Conservation (phyloP, 805 yeast genomes). For the Candida taoyuanica region DNA sequence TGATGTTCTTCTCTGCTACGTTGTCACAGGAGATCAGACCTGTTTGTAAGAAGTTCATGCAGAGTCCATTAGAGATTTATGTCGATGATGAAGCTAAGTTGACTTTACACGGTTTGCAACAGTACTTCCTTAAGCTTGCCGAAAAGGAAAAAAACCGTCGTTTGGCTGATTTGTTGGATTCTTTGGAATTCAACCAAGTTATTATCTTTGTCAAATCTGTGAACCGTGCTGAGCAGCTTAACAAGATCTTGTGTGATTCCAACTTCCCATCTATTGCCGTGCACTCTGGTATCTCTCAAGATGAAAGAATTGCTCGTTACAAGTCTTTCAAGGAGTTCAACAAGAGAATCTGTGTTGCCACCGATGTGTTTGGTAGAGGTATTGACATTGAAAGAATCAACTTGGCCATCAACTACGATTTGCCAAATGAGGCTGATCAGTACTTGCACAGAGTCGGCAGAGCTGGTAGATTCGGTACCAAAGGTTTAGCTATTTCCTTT, state of each 20-base stretch:
- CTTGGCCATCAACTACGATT: constrained; percentile 94
- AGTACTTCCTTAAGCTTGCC: constrained; percentile 82
- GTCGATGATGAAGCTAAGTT: constrained; percentile 97
- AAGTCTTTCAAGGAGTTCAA: constrained; percentile 95
- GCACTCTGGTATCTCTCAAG: constrained; percentile 93
- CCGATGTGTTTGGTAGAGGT: constrained; percentile 99
- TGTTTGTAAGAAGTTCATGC: constrained; percentile 96
- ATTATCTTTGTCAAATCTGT: constrained; percentile 93
- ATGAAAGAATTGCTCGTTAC: constrained; percentile 96
- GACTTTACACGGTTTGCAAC: constrained; percentile 97
- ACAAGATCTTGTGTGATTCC: constrained; percentile 82
- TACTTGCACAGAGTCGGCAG: constrained; percentile 99
- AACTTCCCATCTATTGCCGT: constrained; percentile 97
- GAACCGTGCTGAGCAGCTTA: constrained; percentile 86
- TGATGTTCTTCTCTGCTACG: constrained; percentile 99
- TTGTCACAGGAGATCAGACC: constrained; percentile 92
- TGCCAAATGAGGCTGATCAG: constrained; percentile 96
- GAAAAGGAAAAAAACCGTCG: constrained; percentile 93
- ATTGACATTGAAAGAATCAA: constrained; percentile 98
- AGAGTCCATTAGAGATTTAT: constrained; percentile 93
- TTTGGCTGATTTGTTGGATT: constrained; percentile 87
- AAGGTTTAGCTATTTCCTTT: constrained; percentile 93
- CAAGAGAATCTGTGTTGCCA: constrained; percentile 97
- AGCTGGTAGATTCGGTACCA: constrained; percentile 99
- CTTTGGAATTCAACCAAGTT: constrained; percentile 95